Conservation (phyloP, 192 early-diverging fungal species). For the Coemansia sp. region DNA sequence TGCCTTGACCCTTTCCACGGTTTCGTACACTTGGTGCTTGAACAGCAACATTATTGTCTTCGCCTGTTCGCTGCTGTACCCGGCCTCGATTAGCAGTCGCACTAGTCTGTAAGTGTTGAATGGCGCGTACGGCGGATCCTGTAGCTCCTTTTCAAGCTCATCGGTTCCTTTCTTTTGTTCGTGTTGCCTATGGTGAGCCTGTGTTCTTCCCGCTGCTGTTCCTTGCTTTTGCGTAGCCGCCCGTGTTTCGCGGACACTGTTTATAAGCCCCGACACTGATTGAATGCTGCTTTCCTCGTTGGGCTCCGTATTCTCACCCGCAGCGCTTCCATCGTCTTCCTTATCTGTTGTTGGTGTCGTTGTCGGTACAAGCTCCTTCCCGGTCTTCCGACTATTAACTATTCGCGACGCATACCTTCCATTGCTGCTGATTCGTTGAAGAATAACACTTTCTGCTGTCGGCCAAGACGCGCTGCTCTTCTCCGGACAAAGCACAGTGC, state of each 20-base stretch:
- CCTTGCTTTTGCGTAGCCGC: conserved; percentile 13
- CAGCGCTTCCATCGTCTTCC: not conserved
- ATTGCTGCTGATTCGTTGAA: conserved; percentile 47
- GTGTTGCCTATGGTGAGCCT: too few species aligned
- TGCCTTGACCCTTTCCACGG: conserved; percentile 17
- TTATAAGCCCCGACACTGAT: conserved; percentile 42
- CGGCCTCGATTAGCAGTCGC: conserved; percentile 60
- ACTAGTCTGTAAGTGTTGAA: conserved; percentile 84
- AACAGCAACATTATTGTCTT: conserved; percentile 74
- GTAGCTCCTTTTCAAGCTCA: not conserved
- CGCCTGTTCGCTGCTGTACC: conserved; percentile 70
- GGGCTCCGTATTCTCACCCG: not conserved
- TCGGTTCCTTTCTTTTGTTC: not conserved
- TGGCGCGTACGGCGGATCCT: conserved; percentile 47
- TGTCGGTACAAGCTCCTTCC: conserved; percentile 2
- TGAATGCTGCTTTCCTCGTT: conserved; percentile 1
- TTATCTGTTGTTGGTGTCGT: not conserved
- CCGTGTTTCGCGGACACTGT: conserved; percentile 32
- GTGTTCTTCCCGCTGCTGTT: not conserved
- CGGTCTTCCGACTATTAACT: not conserved
- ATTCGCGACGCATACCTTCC: conserved; percentile 5
- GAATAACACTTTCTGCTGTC: conserved; percentile 51
- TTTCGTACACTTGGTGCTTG: conserved; percentile 59
- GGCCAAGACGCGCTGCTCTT: conserved; percentile 20
- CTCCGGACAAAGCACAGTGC: not conserved